These are phyloP conservation scores for Pleurotus platypus DNA, from an alignment of 768 basidiomycete species.

Conservation along the genomic window DNA sequence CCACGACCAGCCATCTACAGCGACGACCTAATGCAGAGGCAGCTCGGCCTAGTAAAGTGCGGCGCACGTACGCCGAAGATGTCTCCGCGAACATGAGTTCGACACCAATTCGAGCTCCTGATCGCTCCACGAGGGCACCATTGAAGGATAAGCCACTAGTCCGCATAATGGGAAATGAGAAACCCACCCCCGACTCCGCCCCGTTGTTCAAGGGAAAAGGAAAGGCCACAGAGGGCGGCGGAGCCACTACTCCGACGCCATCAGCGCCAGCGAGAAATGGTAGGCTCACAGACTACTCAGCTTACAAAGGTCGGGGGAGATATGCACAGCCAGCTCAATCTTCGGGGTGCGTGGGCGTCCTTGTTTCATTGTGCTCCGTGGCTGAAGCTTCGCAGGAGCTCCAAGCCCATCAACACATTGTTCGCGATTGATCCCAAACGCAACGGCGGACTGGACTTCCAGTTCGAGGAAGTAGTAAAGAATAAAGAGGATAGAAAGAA, in stretches of 20 bases:
- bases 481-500: slow-evolving; percentile 56
- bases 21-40: slow-evolving; percentile 1
- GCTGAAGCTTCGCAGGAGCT: slow-evolving; percentile 14
- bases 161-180: not conserved
- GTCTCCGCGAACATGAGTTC: not conserved
- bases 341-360: slow-evolving; percentile 20
- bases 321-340: slow-evolving; percentile 37
- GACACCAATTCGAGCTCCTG: not conserved
- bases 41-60: slow-evolving; percentile 1
- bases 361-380: not conserved
- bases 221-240: not conserved
- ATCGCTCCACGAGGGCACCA: not conserved
- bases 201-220: slow-evolving; percentile 10
- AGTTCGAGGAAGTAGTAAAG: slow-evolving; percentile 77
- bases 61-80: not conserved
- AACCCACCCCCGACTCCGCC: not conserved
- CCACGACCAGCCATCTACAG: slow-evolving; percentile 14
- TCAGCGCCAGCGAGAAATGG: not conserved
- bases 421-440: slow-evolving; percentile 63
- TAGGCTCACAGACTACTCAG: slow-evolving; percentile 35
- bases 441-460: slow-evolving; percentile 65
- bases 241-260: not conserved
- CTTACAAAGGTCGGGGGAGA: slow-evolving; percentile 57
- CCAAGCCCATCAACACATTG: slow-evolving; percentile 53
- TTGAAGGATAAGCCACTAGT: not conserved